Conservation (phyloP, 345 rosid genomes). For the Cochlearia excelsa region DNA sequence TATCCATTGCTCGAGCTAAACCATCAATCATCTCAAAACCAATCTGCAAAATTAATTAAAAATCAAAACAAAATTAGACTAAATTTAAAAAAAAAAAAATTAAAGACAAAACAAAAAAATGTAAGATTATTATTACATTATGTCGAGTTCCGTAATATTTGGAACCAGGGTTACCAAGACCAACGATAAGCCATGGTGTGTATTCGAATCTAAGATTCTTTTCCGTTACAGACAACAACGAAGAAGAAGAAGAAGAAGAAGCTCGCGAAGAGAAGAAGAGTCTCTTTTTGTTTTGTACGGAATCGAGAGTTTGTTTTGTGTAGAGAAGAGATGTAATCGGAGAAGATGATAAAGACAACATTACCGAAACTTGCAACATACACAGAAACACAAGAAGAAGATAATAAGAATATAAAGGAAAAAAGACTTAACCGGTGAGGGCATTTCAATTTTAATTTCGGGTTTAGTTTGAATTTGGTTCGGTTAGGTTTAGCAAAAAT, state of each 20-base stretch:
- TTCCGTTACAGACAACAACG: slow-evolving; percentile 22
- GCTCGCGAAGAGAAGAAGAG: too few species aligned
- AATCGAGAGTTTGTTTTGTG: slow-evolving; percentile 13
- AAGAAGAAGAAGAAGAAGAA: slow-evolving; percentile 2
- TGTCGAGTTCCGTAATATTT: slow-evolving; percentile 78
- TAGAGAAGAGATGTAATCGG: slow-evolving; percentile 10
- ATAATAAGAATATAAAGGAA: too few species aligned
- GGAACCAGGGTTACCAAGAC: slow-evolving; percentile 90
- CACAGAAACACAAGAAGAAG: too few species aligned
- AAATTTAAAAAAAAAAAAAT: neutral
- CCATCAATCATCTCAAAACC: slow-evolving; percentile 88
- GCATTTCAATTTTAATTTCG: too few species aligned
- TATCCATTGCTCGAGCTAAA: slow-evolving; percentile 49
- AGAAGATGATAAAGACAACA: slow-evolving; percentile 24
- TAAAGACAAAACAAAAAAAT: neutral
- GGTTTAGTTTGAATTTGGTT: too few species aligned
- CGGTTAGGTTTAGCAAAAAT: too few species aligned
- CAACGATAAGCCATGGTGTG: slow-evolving; percentile 77
- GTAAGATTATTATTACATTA: slow-evolving; percentile 43
- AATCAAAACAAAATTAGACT: neutral
- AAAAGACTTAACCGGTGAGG: too few species aligned
- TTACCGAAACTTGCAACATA: neutral
- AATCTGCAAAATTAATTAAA: slow-evolving; percentile 40
- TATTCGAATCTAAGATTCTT: slow-evolving; percentile 22
- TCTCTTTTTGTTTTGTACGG: neutral